Percentiles rank a stretch among this genome's conserved stretches.
Evolutionary conservation across 345 rosid species (phyloP).

Genomic region (Moricandia moricandioides): DNA sequence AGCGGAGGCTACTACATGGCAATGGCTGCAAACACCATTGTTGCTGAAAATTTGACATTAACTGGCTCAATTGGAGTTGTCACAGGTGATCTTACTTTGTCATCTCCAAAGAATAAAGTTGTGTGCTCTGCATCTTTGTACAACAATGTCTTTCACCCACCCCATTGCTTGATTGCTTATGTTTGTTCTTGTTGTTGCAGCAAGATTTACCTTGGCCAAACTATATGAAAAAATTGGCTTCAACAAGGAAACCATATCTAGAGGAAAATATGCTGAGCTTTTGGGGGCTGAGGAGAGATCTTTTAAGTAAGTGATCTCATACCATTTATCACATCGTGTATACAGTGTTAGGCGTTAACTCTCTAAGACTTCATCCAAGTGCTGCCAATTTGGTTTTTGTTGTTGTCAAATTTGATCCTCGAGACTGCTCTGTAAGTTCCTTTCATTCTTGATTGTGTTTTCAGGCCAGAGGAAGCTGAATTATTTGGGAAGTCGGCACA

Average conservation of each 20-base stretch:
- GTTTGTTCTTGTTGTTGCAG: conserved; percentile 41
- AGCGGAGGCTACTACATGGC: conserved; percentile 99
- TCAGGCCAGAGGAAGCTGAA: conserved; percentile 89
- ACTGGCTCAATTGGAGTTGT: conserved; percentile 97
- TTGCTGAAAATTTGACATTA: conserved; percentile 78
- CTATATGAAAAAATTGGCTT: conserved; percentile 88
- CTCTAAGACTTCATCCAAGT: background rate
- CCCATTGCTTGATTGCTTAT: conserved; percentile 1
- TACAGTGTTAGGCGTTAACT: background rate
- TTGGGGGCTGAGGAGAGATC: conserved; percentile 83
- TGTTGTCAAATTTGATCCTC: background rate
- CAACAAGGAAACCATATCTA: conserved; percentile 87
- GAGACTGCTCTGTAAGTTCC: conserved; percentile 12
- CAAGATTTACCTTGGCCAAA: conserved; percentile 78
- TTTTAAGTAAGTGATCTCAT: conserved; percentile 56
- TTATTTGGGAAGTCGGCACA: conserved; percentile 83
- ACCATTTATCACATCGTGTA: background rate
- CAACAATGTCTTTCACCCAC: background rate
- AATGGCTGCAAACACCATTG: conserved; percentile 73
- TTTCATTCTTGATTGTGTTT: conserved; percentile 6
- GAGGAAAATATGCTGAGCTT: conserved; percentile 91
- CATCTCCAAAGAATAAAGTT: conserved; percentile 5
- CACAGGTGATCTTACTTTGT: conserved; percentile 53
- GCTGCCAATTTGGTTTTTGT: conserved; percentile 2
- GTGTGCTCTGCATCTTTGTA: conserved; percentile 9